Base-by-base conservation (phyloP, 2,329 filamentous ascomycete species). In the Pseudocercospora eumusae region DNA sequence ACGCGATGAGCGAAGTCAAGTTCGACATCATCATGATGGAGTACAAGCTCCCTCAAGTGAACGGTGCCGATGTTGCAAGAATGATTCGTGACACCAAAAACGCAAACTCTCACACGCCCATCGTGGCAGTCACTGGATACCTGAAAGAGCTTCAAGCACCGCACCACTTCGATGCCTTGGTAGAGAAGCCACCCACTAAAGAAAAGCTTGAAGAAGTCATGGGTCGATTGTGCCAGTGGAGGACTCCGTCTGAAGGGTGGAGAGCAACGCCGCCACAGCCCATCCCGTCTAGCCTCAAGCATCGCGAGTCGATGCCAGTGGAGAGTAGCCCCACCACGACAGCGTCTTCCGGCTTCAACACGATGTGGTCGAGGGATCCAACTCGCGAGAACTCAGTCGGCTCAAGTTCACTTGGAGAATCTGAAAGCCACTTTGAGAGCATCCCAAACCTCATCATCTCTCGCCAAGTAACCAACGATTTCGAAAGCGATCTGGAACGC, bases 21-120 rank as follows among this genome's bases (percentile, higher is more conserved):
- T 99, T 98, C 73, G 95, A 99, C 77, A 92, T 97, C 70, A 97
- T 99, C 74, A 95, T 99, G 82, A 93, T 96, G 76, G 95, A 99
- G 77, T 97, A 92, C 79, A 96, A 93, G 75, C 81, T 99, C 50
- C 93, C 95, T 9, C 92, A 96, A 73, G 92, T 98, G 72, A 98
- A 92, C 70, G 95, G 95, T 23, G 90, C 92, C 11, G 95, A 99
- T 74, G 91, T 99, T 60, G 93, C 95, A 56, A 89, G 95, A 33
- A 99, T 99, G 95, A 92, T 99, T 68, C 88, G 95, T 53, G 93
- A 98, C 74, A 97, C 93, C 0, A 95, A 93, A 79, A 97, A 97
- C 75, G 87, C 91, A 62, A 99, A 99, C 74, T 90, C 91, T 0
- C 88, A 95, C 69, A 99, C 95, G 0, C 95, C 95, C 0, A 96